These are phyloP conservation scores for Cicer pinnatifidum DNA, from an alignment of 306 rosid species.

Conservation along the genomic window DNA sequence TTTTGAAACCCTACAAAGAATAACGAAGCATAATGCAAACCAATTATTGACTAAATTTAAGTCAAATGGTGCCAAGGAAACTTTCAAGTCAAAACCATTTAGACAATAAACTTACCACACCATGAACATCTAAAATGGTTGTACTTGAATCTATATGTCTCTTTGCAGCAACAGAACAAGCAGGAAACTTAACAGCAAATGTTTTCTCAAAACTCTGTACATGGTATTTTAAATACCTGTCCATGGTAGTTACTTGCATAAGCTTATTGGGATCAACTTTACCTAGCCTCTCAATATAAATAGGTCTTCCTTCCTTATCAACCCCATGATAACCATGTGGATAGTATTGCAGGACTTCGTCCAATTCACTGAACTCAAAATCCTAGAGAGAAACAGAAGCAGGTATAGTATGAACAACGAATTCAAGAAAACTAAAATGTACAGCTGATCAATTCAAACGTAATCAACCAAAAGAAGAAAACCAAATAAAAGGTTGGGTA, in stretches of 20 bases:
- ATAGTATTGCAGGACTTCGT: conserved; percentile 75
- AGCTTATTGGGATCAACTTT: conserved; percentile 82
- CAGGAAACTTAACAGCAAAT: conserved; percentile 86
- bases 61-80: conserved; percentile 31
- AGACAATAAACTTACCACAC: conserved; percentile 69
- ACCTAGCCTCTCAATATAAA: conserved; percentile 87
- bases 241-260: conserved; percentile 79
- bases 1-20: conserved; percentile 75
- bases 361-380: conserved; percentile 73
- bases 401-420: conserved; percentile 23
- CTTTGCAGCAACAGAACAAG: conserved; percentile 92
- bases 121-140: conserved; percentile 87
- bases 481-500: not conserved
- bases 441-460: conserved; percentile 17
- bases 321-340: conserved; percentile 95
- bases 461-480: conserved; percentile 35
- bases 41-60: conserved; percentile 15
- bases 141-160: conserved; percentile 88
- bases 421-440: conserved; percentile 18
- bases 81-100: conserved; percentile 10
- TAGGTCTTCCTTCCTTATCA: conserved; percentile 89
- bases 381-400: conserved; percentile 57
- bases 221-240: conserved; percentile 80
- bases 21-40: conserved; percentile 30
- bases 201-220: conserved; percentile 84